Percentiles rank a stretch among this genome's conserved stretches.
Conservation (phyloP, 441 rosid genomes). For the Gossypium schwendimanii region DNA sequence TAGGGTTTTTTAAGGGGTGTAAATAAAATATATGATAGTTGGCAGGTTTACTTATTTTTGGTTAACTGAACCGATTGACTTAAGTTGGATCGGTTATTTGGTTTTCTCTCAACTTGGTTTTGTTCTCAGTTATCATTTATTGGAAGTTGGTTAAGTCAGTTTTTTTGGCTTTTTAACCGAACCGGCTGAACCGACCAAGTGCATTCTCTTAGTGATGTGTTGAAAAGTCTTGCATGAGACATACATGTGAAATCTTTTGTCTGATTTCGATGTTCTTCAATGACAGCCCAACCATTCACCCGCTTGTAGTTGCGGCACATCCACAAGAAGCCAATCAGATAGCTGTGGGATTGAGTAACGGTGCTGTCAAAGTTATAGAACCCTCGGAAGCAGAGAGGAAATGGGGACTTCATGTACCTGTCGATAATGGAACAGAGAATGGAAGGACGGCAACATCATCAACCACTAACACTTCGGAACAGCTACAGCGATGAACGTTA, state of each 20-base stretch:
- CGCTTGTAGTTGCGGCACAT: constrained; percentile 52
- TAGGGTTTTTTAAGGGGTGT: too few species aligned
- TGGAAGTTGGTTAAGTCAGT: too few species aligned
- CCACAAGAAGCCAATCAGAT: constrained; percentile 59
- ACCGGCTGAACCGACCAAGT: neutral
- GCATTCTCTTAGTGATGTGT: neutral
- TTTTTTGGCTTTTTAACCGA: neutral
- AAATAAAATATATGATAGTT: too few species aligned
- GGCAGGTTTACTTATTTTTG: too few species aligned
- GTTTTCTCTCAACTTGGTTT: too few species aligned
- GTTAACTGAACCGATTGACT: too few species aligned
- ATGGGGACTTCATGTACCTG: constrained; percentile 40
- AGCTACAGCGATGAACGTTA: constrained; percentile 35
- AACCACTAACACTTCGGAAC: constrained; percentile 40
- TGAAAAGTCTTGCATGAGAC: neutral
- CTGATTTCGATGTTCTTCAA: neutral
- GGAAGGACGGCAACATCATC: constrained; percentile 46
- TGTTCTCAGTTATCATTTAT: too few species aligned
- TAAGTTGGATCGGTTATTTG: too few species aligned
- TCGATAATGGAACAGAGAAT: constrained; percentile 32
- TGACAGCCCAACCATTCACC: constrained; percentile 39
- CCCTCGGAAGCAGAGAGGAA: constrained; percentile 44
- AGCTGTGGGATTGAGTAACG: constrained; percentile 51
- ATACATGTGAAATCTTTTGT: neutral
- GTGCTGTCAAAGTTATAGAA: constrained; percentile 56